phyloP scores from a whole-genome alignment of 441 rosid genomes.

The Erysimum pusillum region DNA sequence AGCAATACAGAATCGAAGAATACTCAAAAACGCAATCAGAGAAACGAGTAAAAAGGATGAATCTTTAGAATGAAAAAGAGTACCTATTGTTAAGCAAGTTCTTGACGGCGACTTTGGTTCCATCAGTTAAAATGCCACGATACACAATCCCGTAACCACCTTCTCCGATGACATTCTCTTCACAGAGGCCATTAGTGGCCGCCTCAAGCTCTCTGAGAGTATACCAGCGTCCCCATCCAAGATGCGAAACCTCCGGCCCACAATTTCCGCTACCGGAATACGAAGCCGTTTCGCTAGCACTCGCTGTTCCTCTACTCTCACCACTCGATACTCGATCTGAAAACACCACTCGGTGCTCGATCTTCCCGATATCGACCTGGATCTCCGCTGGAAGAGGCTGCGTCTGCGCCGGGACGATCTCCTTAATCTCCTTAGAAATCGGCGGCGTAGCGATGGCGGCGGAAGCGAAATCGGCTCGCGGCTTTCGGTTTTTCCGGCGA shows the following conservation, averaged over 20 bases:
- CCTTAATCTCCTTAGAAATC: slow-evolving; percentile 84
- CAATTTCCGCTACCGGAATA: slow-evolving; percentile 69
- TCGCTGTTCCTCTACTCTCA: slow-evolving; percentile 81
- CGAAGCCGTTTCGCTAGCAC: slow-evolving; percentile 78
- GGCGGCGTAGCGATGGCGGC: slow-evolving; percentile 61
- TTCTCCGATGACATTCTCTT: slow-evolving; percentile 95
- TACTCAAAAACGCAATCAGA: neutral
- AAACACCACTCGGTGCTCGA: slow-evolving; percentile 82
- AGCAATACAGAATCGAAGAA: neutral
- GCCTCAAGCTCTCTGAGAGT: slow-evolving; percentile 89
- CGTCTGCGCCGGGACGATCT: slow-evolving; percentile 59
- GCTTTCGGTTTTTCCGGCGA: slow-evolving; percentile 65
- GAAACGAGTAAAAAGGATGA: slow-evolving; percentile 9
- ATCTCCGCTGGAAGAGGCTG: slow-evolving; percentile 61
- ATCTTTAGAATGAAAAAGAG: neutral
- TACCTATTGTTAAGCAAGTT: slow-evolving; percentile 91
- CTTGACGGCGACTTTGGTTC: slow-evolving; percentile 85
- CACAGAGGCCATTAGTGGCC: slow-evolving; percentile 80
- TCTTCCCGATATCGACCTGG: slow-evolving; percentile 87
- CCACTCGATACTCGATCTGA: slow-evolving; percentile 79
- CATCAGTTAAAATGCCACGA: slow-evolving; percentile 74
- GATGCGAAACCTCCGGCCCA: slow-evolving; percentile 96
- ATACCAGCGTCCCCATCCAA: slow-evolving; percentile 98
- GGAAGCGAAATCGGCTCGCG: slow-evolving; percentile 29
- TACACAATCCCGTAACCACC: slow-evolving; percentile 98